phyloP scores from a whole-genome alignment of 208 protist species.

The Wallacemonas sp. region DNA sequence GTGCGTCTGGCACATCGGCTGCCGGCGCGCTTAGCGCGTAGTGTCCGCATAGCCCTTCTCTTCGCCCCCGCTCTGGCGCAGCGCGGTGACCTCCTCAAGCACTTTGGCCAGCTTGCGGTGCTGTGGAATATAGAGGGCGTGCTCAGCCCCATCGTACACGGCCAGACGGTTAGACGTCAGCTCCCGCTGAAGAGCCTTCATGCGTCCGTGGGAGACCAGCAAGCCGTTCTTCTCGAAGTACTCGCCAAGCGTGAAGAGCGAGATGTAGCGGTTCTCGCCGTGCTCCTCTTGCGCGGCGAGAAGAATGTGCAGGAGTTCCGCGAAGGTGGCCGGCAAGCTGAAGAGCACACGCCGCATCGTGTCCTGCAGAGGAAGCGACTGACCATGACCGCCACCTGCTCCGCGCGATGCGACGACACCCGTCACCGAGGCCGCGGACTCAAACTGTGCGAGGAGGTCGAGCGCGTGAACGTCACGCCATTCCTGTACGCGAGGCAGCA shows the following conservation, averaged over 20 bases:
- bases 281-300: conserved; percentile 59
- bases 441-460: conserved; percentile 50
- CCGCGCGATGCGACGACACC: not conserved
- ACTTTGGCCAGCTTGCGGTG: conserved; percentile 48
- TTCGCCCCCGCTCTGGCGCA: conserved; percentile 24
- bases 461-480: conserved; percentile 40
- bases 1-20: too few species aligned
- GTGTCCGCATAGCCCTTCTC: conserved; percentile 3
- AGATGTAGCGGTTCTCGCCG: conserved; percentile 61
- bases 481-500: conserved; percentile 67
- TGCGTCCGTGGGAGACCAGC: conserved; percentile 66
- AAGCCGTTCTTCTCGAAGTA: conserved; percentile 54
- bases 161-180: conserved; percentile 85
- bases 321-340: conserved; percentile 68
- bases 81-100: conserved; percentile 61
- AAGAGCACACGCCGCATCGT: conserved; percentile 77
- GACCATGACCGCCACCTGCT: conserved; percentile 6
- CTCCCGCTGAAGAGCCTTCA: conserved; percentile 69
- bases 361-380: conserved; percentile 57
- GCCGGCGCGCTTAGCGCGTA: too few species aligned
- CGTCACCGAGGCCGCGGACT: conserved; percentile 26
- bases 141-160: conserved; percentile 66
- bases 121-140: conserved; percentile 75
- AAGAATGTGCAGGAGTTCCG: conserved; percentile 54
- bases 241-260: conserved; percentile 51